phyloP scores from a whole-genome alignment of 441 rosid species.

The Gossypium gossypioides region DNA sequence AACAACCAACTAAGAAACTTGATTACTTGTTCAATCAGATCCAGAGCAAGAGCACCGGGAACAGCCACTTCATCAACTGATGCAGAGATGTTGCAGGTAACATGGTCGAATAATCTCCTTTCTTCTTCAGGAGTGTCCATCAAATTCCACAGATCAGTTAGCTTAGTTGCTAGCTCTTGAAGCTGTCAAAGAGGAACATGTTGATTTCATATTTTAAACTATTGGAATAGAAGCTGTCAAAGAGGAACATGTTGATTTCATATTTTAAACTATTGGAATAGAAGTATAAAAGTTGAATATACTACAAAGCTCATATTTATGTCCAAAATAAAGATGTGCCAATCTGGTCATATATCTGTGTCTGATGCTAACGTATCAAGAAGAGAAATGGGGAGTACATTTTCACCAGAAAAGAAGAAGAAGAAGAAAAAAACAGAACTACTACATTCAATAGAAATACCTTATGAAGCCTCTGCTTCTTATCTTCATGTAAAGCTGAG shows the following conservation, averaged over 20 bases:
- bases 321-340: background rate
- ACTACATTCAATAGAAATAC: slow-evolving; percentile 23
- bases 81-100: slow-evolving; percentile 76
- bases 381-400: background rate
- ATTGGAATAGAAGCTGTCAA: slow-evolving; percentile 29
- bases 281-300: background rate
- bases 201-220: background rate
- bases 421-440: background rate
- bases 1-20: slow-evolving; percentile 2
- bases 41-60: slow-evolving; percentile 80
- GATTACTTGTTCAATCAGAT: slow-evolving; percentile 81
- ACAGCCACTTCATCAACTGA: slow-evolving; percentile 76
- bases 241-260: background rate
- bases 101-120: slow-evolving; percentile 69
- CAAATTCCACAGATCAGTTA: slow-evolving; percentile 86
- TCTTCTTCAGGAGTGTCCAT: slow-evolving; percentile 90
- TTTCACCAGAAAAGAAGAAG: background rate
- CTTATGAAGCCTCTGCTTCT: slow-evolving; percentile 85
- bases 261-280: slow-evolving; percentile 7
- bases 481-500: slow-evolving; percentile 65
- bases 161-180: slow-evolving; percentile 78
- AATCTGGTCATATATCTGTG: background rate
- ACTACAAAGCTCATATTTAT: background rate
- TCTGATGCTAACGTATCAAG: background rate
- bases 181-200: slow-evolving; percentile 41